Conservation (phyloP, 1,284 basidiomycete genomes). For the Ganoderma meredithae region DNA sequence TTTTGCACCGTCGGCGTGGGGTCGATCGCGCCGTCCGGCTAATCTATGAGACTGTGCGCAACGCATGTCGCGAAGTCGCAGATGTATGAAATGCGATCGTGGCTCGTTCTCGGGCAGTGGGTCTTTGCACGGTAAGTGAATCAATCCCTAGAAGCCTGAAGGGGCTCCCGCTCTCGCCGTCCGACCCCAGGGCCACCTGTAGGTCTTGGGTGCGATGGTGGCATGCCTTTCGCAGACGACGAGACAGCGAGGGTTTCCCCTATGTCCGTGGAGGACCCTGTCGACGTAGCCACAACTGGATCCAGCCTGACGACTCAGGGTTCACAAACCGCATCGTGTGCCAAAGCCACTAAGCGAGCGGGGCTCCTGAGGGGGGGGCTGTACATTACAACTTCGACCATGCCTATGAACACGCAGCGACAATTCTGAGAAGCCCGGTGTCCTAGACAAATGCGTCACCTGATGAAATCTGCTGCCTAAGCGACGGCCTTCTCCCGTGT, state of each 20-base stretch:
- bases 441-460: background rate
- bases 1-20: background rate
- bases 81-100: background rate
- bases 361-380: background rate
- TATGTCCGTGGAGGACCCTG: constrained; percentile 3
- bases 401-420: background rate
- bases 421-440: constrained; percentile 3
- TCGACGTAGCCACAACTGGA: background rate
- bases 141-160: background rate
- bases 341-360: background rate
- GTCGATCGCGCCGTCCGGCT: background rate
- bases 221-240: background rate
- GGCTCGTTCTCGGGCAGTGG: background rate
- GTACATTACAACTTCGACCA: background rate
- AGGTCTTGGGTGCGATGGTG: background rate
- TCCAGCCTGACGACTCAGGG: background rate
- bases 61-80: background rate
- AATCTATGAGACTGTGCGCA: background rate
- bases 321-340: background rate
- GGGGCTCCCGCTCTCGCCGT: background rate
- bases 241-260: background rate
- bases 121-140: background rate
- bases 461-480: background rate
- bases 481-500: constrained; percentile 1
- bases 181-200: background rate